phyloP scores from a whole-genome alignment of 495 filamentous ascomycete genomes.

The Penicillium canescens region DNA sequence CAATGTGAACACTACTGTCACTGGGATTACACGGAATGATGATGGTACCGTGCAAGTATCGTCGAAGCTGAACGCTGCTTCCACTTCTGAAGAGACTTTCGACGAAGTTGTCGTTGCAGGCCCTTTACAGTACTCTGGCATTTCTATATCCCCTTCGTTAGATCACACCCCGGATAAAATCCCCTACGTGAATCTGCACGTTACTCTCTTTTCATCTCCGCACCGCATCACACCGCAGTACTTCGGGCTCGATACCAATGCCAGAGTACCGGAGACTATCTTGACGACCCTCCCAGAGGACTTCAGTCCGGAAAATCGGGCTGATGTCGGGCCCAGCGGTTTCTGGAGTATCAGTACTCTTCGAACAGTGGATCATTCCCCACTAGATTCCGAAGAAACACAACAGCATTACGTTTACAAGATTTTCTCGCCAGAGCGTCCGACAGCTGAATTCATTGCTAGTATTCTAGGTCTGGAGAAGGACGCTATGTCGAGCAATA shows the following conservation, averaged over 20 bases:
- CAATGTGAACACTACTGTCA: constrained; percentile 70
- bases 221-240: constrained; percentile 63
- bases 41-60: constrained; percentile 53
- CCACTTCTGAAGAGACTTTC: constrained; percentile 48
- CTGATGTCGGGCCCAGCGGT: constrained; percentile 65
- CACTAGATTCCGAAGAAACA: constrained; percentile 34
- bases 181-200: constrained; percentile 80
- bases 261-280: constrained; percentile 65
- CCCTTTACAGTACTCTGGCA: constrained; percentile 74
- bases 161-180: constrained; percentile 65
- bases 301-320: constrained; percentile 46
- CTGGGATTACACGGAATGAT: constrained; percentile 50
- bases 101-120: constrained; percentile 80
- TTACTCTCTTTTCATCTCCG: constrained; percentile 84
- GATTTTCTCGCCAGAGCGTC: constrained; percentile 79
- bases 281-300: constrained; percentile 77
- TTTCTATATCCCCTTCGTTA: constrained; percentile 54
- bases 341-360: constrained; percentile 91
- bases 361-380: constrained; percentile 58
- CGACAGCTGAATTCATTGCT: constrained; percentile 64
- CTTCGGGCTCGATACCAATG: constrained; percentile 59
- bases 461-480: constrained; percentile 35
- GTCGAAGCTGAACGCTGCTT: constrained; percentile 31
- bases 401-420: constrained; percentile 84
- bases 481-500: constrained; percentile 17